Evolutionary conservation across 1,284 basidiomycete genomes (phyloP), one percentile per base, ranked within the genome.

Genomic region (Heterobasidion parviporum): DNA sequence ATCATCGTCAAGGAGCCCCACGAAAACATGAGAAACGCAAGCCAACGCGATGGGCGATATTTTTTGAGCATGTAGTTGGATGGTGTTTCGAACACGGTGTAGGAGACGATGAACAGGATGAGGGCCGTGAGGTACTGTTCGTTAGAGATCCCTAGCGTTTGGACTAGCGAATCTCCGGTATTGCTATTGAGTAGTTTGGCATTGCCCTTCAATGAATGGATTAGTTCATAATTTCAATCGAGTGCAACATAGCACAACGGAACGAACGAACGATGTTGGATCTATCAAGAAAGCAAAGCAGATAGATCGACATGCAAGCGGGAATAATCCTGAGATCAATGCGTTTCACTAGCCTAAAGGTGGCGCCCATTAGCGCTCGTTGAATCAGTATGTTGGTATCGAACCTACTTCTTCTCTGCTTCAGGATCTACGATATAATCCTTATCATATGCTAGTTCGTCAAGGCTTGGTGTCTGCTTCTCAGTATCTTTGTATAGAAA

Each of bases 41-140:
- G 69, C 60, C 60, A 70, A 20, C 67, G 62, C 58, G 66, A 43
- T 68, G 77, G 50, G 7, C 69, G 63, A 46, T 75, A 68, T 20
- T 66, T 67, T 66, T 79, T 79, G 56, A 79, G 68, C 54, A 78
- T 61, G 56, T 70, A 67, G 58, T 73, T 76, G 16, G 71, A 72
- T 9, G 72, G 71, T 3, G 69, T 69, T 55, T 73, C 68, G 62
- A 73, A 72, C 41, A 71, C 36, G 26, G 65, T 67, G 59, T 72
- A 71, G 14, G 68, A 66, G 52, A 72, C 63, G 56, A 70, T 63
- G 62, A 72, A 74, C 38, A 75, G 68, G 65, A 74, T 72, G 44
- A 74, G 67, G 1, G 73, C 70, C 41, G 67, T 54, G 47, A 64
- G 60, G 62, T 72, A 74, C 54, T 73, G 66, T 35, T 66, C 58